Evolutionary conservation across 2,329 filamentous ascomycete species (phyloP).

Genomic region (Lasiodiplodia theobromae): DNA sequence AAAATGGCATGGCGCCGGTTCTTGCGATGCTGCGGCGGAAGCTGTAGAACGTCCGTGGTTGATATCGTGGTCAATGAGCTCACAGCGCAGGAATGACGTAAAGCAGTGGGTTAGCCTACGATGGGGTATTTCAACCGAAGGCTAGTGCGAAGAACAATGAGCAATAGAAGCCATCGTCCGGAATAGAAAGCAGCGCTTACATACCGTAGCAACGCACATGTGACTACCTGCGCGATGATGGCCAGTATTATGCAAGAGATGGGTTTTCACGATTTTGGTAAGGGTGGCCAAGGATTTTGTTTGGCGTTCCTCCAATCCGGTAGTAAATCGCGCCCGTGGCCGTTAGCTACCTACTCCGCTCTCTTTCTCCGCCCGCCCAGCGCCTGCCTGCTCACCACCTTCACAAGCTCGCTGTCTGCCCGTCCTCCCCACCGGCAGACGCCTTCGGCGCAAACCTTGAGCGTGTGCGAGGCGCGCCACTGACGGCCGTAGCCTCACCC

Average conservation of each 20-base stretch:
- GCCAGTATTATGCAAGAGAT: too few species aligned
- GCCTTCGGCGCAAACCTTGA: neutral
- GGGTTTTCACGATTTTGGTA: too few species aligned
- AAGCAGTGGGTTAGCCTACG: neutral
- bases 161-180: too few species aligned
- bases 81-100: constrained; percentile 19
- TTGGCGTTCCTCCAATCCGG: too few species aligned
- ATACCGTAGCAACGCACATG: too few species aligned
- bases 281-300: too few species aligned
- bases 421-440: neutral
- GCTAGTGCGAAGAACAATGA: too few species aligned
- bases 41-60: too few species aligned
- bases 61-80: too few species aligned
- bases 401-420: neutral
- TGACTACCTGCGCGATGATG: too few species aligned
- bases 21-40: neutral
- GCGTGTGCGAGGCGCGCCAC: constrained; percentile 19
- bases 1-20: constrained; percentile 42
- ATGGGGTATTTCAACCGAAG: too few species aligned
- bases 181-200: too few species aligned
- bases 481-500: constrained; percentile 16
- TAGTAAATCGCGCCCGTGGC: neutral
- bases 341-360: constrained; percentile 1
- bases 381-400: constrained; percentile 6
- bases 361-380: neutral